These are phyloP conservation scores for Phytophthora pluvialis DNA, from an alignment of 352 stramenopile species.

Conservation along the genomic window DNA sequence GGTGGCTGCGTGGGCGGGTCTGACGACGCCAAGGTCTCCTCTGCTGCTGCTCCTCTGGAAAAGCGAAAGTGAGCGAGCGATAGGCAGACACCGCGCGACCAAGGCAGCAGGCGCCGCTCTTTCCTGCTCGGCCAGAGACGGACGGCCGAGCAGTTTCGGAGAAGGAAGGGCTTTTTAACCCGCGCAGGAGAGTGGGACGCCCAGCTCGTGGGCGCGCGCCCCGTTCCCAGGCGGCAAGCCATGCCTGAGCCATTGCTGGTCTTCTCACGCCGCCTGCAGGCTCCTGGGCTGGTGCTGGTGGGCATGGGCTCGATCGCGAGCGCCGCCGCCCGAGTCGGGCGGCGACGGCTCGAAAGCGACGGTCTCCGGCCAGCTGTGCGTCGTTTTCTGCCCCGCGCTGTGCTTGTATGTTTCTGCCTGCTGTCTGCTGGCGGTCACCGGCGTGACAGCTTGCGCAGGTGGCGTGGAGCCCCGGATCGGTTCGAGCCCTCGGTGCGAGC, in stretches of 20 bases:
- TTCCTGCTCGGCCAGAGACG: constrained; percentile 23
- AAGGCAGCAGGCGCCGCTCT: constrained; percentile 16
- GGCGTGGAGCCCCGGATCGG: background rate
- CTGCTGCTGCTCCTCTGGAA: constrained; percentile 26
- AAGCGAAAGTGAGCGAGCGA: constrained; percentile 42
- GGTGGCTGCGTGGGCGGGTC: constrained; percentile 7
- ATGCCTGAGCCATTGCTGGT: background rate
- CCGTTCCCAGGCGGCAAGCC: background rate
- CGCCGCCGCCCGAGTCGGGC: no score
- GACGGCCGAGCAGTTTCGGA: constrained; percentile 45
- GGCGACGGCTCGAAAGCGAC: constrained; percentile 24
- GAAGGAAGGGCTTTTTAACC: constrained; percentile 29
- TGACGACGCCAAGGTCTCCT: constrained; percentile 21
- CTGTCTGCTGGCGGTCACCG: constrained; percentile 4
- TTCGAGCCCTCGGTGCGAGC: no score
- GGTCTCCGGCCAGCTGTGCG: constrained; percentile 2
- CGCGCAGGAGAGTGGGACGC: constrained; percentile 30
- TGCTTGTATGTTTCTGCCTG: constrained; percentile 9
- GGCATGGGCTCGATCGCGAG: no score
- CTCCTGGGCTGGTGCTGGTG: no score
- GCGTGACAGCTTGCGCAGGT: background rate
- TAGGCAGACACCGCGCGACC: constrained; percentile 20
- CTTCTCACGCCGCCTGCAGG: constrained; percentile 1
- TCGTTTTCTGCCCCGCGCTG: constrained; percentile 25
- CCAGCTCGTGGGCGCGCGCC: constrained; percentile 9